Base-by-base conservation (phyloP, 2,329 filamentous ascomycete species). In the Pyrenophora teres region DNA sequence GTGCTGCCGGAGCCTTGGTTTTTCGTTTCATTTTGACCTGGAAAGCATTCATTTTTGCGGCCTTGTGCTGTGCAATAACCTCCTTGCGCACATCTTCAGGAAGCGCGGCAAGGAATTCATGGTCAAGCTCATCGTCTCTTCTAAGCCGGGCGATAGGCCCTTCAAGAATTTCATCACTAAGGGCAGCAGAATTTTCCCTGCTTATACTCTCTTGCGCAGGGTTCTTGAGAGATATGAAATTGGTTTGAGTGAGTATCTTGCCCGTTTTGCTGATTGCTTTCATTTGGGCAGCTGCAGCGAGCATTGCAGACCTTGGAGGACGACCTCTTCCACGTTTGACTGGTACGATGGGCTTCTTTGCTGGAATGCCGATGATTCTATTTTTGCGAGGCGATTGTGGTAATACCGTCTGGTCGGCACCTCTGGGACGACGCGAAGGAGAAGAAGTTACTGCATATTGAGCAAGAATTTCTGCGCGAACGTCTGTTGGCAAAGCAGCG, bases 391-490 rank as follows among this genome's bases (percentile, higher is more conserved):
- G 72, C 0, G 71, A 71, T 52, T 82, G 79, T 3, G 67, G 65
- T 3, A 70, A 50, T 7, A 70, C 42, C 1, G 63, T 68, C 38
- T 70, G 67, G 37, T 71, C 65, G 64, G 44, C 70, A 70, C 45
- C 76, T 72, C 67, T 74, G n/a, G 46, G 52, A 2, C 57, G 59
- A 12, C 18, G 73, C 46, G 70, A 71, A 59, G 52, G 72, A 58
- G 62, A 64, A 27, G 42, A 46, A 16, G 61, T 65, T 12, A 50
- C 67, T 52, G 67, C 54, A 6, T 96, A 96, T 30, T 88, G 86
- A 2, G 83, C 86, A 7, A 97, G 74, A 0, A 97, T 80, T 72
- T 97, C 94, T 1, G 86, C 84, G 56, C 92, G 89, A 69, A 99
- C 85, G 56, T 96, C 91, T 32, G 88, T 86, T 0, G 94, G 94